A percentile compares a stretch with the other conserved stretches of the same genome.
Conservation (phyloP, 2,329 filamentous ascomycete species). For the Phoma sp. region DNA sequence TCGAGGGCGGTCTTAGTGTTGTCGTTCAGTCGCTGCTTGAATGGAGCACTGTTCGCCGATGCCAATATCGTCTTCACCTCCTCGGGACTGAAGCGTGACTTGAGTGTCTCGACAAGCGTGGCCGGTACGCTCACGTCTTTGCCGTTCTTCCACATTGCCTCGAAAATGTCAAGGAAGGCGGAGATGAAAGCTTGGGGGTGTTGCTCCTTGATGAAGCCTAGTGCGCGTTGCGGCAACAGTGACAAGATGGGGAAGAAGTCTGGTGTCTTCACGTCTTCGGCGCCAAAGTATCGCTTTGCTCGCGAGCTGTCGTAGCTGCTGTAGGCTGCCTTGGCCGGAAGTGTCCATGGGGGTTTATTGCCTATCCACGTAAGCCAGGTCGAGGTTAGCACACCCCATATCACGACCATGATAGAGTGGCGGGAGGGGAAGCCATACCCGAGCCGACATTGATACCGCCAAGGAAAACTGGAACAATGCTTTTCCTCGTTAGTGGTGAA, state of each 20-base stretch:
- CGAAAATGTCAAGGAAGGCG: constrained; percentile 63
- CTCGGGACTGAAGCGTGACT: constrained; percentile 55
- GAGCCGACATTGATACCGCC: constrained; percentile 53
- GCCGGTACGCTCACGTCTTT: constrained; percentile 66
- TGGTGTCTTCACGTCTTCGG: constrained; percentile 52
- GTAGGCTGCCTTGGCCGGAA: constrained; percentile 71
- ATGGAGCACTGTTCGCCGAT: constrained; percentile 57
- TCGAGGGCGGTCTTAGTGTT: constrained; percentile 68
- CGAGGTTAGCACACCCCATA: not conserved
- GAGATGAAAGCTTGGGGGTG: constrained; percentile 59
- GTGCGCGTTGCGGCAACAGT: constrained; percentile 66
- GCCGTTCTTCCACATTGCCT: constrained; percentile 67
- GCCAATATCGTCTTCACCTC: constrained; percentile 64
- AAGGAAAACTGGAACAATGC: constrained; percentile 75
- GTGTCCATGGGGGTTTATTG: constrained; percentile 76
- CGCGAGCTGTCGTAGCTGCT: constrained; percentile 57
- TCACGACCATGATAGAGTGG: not conserved
- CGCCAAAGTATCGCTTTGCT: constrained; percentile 60
- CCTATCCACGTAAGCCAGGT: constrained; percentile 51
- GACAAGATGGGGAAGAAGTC: constrained; percentile 63
- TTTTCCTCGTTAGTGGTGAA: constrained; percentile 39
- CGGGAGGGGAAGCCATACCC: constrained; percentile 33
- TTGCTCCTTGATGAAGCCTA: constrained; percentile 70
- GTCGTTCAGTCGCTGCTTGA: constrained; percentile 61
- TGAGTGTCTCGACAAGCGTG: constrained; percentile 55